These are phyloP conservation scores for Theileria sp. DNA, from an alignment of 169 alveolate genomes.

Conservation along the genomic window DNA sequence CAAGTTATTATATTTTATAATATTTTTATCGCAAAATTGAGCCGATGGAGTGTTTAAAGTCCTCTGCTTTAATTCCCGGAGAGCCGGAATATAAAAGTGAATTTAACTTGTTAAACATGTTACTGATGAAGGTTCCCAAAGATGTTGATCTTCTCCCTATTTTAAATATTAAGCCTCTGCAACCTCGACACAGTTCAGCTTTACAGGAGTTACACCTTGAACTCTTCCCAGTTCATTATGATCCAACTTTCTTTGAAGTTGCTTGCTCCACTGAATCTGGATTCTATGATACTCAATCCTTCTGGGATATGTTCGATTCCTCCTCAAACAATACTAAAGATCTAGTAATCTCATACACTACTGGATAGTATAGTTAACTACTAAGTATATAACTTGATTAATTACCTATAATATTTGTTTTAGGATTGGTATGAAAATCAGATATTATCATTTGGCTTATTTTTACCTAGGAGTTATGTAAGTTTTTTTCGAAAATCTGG, in stretches of 20 bases:
- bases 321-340: background rate
- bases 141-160: slow-evolving; percentile 35
- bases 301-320: slow-evolving; percentile 13
- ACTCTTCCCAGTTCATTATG: slow-evolving; percentile 62
- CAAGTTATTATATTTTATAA: no score
- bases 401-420: background rate
- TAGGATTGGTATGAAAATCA: slow-evolving; percentile 46
- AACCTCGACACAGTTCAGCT: slow-evolving; percentile 48
- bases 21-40: background rate
- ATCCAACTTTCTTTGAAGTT: slow-evolving; percentile 42
- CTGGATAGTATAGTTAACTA: no score
- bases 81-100: slow-evolving; percentile 46
- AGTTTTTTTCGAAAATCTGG: slow-evolving; percentile 1
- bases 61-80: slow-evolving; percentile 63
- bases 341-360: background rate
- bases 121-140: slow-evolving; percentile 42
- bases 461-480: slow-evolving; percentile 35
- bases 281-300: background rate
- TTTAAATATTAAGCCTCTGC: slow-evolving; percentile 43
- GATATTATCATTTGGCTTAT: slow-evolving; percentile 41
- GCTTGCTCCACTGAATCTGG: slow-evolving; percentile 34
- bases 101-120: slow-evolving; percentile 36
- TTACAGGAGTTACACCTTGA: slow-evolving; percentile 44
- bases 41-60: slow-evolving; percentile 10
- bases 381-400: no score